Base-by-base conservation (phyloP, 805 yeast species). In the Brettanomyces naardenensis region DNA sequence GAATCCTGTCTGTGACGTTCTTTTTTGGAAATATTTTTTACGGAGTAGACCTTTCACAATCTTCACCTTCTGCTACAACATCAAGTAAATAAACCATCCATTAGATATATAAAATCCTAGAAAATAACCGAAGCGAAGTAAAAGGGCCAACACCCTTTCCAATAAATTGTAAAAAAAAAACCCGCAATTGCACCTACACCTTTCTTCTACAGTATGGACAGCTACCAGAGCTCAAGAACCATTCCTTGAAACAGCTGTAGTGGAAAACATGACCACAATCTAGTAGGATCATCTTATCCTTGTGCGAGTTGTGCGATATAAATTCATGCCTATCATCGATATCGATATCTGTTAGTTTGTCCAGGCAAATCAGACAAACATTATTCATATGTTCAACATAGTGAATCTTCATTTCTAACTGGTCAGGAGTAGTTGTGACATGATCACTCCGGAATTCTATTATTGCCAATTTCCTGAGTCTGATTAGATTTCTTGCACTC, bases 1-100 rank as follows among this genome's bases (percentile, higher is more conserved):
- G 95, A 86, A 86, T 86, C 95, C 94, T 86, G 95, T 85, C 94
- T 82, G 94, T 86, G 84, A 83, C 95, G 95, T 51, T 58, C 61
- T 66, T 66, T 73, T 72, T 59, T 49, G n/a, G n/a, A n/a, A n/a
- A n/a, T n/a, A n/a, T n/a, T n/a, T n/a, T n/a, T n/a, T n/a, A n/a
- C n/a, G n/a, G n/a, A n/a, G n/a, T n/a, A n/a, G n/a, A n/a, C n/a
- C 11, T 9, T 23, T 23, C 26, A 9, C 26, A 23, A 11, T 23
- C 11, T 7, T 9, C 11, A 23, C 26, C 7, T 23, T 9, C 7
- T 9, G 11, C 26, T 9, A 23, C 7, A 11, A 23, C 11, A 23
- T 23, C 11, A 23, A 23, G 7, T 23, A 23, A 23, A 7, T 11
- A 7, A 23, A 23, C 26, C 26, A 23, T 23, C 11, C 26, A 23